Evolutionary conservation across 1,284 basidiomycete genomes (phyloP).

Genomic region (Fistulinella cinereoalba): DNA sequence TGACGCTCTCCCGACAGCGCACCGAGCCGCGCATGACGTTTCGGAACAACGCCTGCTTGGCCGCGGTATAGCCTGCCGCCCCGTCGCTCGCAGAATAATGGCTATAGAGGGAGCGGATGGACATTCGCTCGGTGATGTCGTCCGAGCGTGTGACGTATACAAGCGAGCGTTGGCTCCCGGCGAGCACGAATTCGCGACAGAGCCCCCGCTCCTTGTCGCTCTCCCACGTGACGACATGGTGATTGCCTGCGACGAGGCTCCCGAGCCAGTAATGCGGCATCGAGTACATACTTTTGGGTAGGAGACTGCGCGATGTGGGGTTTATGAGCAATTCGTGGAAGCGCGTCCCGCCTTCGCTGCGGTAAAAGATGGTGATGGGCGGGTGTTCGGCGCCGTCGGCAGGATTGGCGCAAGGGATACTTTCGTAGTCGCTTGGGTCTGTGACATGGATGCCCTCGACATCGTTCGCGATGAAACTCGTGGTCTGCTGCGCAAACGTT

Average conservation of each 20-base stretch:
- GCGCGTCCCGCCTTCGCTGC: constrained; percentile 31
- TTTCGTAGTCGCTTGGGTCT: constrained; percentile 43
- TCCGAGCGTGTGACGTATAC: constrained; percentile 40
- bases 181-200: constrained; percentile 39
- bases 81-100: constrained; percentile 20
- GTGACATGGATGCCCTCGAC: constrained; percentile 49
- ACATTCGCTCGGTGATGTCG: constrained; percentile 35
- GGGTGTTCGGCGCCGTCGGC: constrained; percentile 38
- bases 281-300: constrained; percentile 25
- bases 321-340: constrained; percentile 42
- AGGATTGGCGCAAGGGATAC: constrained; percentile 32
- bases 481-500: constrained; percentile 17
- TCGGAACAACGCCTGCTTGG: constrained; percentile 18
- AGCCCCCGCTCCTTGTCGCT: constrained; percentile 24
- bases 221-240: constrained; percentile 33
- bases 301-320: constrained; percentile 23
- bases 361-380: constrained; percentile 51
- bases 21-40: constrained; percentile 18
- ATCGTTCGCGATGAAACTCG: constrained; percentile 28
- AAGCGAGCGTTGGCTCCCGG: constrained; percentile 50
- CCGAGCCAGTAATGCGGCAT: constrained; percentile 30
- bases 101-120: constrained; percentile 36
- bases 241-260: constrained; percentile 24
- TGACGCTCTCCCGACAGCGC: constrained; percentile 15
- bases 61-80: constrained; percentile 12